phyloP scores from a whole-genome alignment of 129 eudicot species.

The Chrysanthemum lavandulifolium region DNA sequence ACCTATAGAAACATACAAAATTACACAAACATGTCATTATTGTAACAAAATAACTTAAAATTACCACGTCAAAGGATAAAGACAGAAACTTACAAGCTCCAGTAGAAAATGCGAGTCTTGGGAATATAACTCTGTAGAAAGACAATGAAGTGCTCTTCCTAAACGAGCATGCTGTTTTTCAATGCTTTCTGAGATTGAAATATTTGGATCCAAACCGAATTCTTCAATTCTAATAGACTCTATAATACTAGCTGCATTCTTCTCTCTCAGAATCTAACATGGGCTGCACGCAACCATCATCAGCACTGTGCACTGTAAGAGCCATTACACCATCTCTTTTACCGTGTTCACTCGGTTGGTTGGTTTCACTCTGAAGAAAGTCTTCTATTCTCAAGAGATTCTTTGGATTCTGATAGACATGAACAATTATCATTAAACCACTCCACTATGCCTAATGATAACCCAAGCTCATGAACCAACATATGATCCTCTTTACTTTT shows the following conservation, averaged over 20 bases:
- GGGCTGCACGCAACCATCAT: constrained; percentile 18
- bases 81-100: constrained; percentile 59
- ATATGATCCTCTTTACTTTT: constrained; percentile 49
- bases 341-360: constrained; percentile 21
- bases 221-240: constrained; percentile 84
- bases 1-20: constrained; percentile 38
- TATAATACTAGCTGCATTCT: constrained; percentile 47
- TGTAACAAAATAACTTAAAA: background rate
- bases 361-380: constrained; percentile 7
- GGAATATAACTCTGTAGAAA: constrained; percentile 89
- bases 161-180: constrained; percentile 93
- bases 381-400: constrained; percentile 26
- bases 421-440: constrained; percentile 64
- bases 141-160: constrained; percentile 98
- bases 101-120: constrained; percentile 95
- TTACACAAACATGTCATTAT: constrained; percentile 2
- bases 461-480: constrained; percentile 80
- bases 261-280: constrained; percentile 28
- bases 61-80: background rate
- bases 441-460: constrained; percentile 70
- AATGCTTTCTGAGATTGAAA: constrained; percentile 52
- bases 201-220: constrained; percentile 72
- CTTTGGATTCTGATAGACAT: constrained; percentile 22
- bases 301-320: constrained; percentile 21
- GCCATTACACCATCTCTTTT: constrained; percentile 16